These are phyloP conservation scores for Chlorella sorokiniana DNA, from an alignment of 139 green algal species.

Conservation along the genomic window DNA sequence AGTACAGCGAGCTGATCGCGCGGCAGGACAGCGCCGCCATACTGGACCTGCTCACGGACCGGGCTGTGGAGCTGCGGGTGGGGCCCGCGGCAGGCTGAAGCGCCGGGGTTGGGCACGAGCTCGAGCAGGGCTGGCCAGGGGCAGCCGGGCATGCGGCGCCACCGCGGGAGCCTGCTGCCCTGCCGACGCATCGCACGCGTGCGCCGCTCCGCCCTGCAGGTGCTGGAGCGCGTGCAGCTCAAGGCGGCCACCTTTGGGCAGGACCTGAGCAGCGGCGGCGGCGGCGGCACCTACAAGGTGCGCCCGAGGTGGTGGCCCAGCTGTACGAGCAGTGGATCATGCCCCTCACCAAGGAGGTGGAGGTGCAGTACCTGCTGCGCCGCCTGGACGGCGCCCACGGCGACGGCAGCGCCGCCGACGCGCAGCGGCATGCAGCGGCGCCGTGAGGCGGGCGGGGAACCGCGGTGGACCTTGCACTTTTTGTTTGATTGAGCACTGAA, in stretches of 20 bases:
- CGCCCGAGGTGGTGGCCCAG: conserved; percentile 75
- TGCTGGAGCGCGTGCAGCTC: conserved; percentile 84
- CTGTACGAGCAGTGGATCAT: conserved; percentile 95
- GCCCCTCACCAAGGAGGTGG: conserved; percentile 97
- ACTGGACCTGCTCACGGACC: conserved; percentile 91
- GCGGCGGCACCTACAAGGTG: conserved; percentile 16
- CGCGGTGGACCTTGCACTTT: neutral
- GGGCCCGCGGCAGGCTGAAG: no score
- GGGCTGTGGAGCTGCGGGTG: conserved; percentile 75
- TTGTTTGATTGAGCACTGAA: neutral
- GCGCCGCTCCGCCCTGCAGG: conserved; percentile 22
- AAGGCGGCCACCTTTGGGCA: conserved; percentile 94
- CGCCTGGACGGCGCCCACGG: conserved; percentile 60
- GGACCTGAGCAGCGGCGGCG: conserved; percentile 62
- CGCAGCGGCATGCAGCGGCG: neutral
- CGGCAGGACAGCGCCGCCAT: conserved; percentile 79
- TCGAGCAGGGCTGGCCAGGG: no score
- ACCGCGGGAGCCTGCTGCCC: no score
- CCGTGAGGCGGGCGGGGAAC: neutral
- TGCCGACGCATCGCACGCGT: neutral
- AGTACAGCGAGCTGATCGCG: conserved; percentile 83
- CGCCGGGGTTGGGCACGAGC: no score
- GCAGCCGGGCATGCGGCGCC: no score
- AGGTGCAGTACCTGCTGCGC: conserved; percentile 87
- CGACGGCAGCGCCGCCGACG: neutral